phyloP scores from a whole-genome alignment of 805 yeast species.

The Nakazawaea pomicola region DNA sequence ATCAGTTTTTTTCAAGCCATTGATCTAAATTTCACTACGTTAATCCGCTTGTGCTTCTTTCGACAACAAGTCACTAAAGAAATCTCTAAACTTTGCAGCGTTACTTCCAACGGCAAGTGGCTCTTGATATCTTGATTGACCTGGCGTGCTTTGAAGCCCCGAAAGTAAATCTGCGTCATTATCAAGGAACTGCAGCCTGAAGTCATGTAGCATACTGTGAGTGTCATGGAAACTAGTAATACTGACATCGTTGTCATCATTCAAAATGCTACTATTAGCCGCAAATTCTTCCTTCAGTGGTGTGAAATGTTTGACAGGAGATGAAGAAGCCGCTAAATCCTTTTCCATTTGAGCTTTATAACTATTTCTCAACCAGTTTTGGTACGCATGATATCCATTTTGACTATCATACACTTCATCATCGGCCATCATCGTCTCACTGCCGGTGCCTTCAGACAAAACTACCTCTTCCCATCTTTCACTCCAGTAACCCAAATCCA shows the following conservation, averaged over 20 bases:
- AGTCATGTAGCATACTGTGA: conserved; percentile 22
- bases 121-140: neutral
- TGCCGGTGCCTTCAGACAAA: neutral
- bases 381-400: conserved; percentile 13
- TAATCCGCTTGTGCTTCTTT: neutral
- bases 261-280: conserved; percentile 4
- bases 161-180: conserved; percentile 7
- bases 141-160: conserved; percentile 7
- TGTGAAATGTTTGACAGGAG: neutral
- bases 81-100: conserved; percentile 5
- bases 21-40: neutral
- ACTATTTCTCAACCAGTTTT: conserved; percentile 11
- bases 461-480: conserved; percentile 22
- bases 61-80: conserved; percentile 1
- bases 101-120: neutral
- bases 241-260: conserved; percentile 13
- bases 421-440: no score
- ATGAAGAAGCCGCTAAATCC: conserved; percentile 6
- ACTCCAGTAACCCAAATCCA: conserved; percentile 25
- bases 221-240: conserved; percentile 19
- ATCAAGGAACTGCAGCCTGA: conserved; percentile 17
- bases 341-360: conserved; percentile 12
- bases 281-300: conserved; percentile 1
- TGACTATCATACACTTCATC: no score
- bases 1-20: neutral